Base-by-base conservation (phyloP, 2,329 filamentous ascomycete species). In the Colletotrichum cereale region DNA sequence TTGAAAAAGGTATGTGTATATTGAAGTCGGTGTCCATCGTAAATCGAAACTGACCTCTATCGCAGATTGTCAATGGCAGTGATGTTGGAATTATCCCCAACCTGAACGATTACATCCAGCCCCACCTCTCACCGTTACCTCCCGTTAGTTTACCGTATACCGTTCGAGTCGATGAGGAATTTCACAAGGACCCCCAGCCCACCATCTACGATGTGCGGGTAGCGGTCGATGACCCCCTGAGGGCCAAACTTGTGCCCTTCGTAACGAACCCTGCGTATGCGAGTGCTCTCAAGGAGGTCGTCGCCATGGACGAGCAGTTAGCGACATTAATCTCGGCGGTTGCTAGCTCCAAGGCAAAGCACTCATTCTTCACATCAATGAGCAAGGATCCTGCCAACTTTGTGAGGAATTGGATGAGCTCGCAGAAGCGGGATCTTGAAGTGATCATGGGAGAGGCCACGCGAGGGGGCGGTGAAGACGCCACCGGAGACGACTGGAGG, bases 141-240 rank as follows among this genome's bases (percentile, higher is more conserved):
- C 95, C 96, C 0, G 88, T 98, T 78, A 91, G 92, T 77, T 88
- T 99, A 42, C 88, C 91, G 29, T 99, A 98, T 84, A 99, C 95
- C 11, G 96, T 99, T 79, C 94, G 96, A 71, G 93, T 98, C 50
- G 96, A 99, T 80, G 88, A 94, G 77, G 90, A 91, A 11, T 96
- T 95, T 78, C 92, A 96, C 78, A 90, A 90, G 75, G 84, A 90
- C 67, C 92, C 94, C 5, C 86, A 89, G 62, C 91, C 94, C 1
- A 98, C 95, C 7, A 86, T 98, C 76, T 98, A 98, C 84, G 96
- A 98, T 81, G 87, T 99, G 58, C 91, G 91, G 76, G 93, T 99
- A 56, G 88, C 91, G 1, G 88, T 97, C 21, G 93, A 97, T 76
- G 94, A 97, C 78, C 94, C 95, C 1, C 86, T 97, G 61, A 91